Conservation (phyloP, 257 asterid genomes). For the Asclepias syriaca region DNA sequence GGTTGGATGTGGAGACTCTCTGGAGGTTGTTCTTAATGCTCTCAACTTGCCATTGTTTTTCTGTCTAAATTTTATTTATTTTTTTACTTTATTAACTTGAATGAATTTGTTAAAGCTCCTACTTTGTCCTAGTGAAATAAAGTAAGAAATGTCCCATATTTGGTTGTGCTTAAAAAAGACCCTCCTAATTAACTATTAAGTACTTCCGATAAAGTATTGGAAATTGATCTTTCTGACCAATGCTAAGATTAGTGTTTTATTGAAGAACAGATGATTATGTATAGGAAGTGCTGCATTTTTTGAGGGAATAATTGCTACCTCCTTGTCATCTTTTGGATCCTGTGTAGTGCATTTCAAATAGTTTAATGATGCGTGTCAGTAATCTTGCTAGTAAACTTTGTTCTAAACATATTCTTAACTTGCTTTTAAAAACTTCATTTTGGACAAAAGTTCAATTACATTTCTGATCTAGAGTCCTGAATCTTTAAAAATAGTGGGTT, state of each 20-base stretch:
- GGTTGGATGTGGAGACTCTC: constrained; percentile 43
- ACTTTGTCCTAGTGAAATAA: neutral
- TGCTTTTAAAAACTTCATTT: neutral
- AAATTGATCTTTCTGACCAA: neutral
- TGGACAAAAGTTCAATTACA: neutral
- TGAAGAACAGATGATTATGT: neutral
- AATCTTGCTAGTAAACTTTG: too few relatives aligned
- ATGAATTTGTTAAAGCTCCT: constrained; percentile 4
- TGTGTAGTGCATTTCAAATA: neutral
- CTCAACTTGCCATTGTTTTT: neutral
- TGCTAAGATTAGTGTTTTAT: neutral
- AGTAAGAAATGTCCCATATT: neutral
- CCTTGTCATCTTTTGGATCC: neutral
- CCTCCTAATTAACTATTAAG: neutral
- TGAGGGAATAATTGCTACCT: neutral
- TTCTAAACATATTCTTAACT: neutral
- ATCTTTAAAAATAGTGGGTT: neutral
- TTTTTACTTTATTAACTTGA: neutral
- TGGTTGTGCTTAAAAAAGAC: neutral
- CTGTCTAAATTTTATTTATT: neutral
- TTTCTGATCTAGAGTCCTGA: neutral
- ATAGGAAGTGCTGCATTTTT: neutral
- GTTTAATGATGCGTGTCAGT: neutral
- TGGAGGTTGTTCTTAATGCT: constrained; percentile 32
- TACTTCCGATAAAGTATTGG: neutral